Base-by-base conservation (phyloP, 2,329 filamentous ascomycete genomes). In the Colletotrichum sp. region DNA sequence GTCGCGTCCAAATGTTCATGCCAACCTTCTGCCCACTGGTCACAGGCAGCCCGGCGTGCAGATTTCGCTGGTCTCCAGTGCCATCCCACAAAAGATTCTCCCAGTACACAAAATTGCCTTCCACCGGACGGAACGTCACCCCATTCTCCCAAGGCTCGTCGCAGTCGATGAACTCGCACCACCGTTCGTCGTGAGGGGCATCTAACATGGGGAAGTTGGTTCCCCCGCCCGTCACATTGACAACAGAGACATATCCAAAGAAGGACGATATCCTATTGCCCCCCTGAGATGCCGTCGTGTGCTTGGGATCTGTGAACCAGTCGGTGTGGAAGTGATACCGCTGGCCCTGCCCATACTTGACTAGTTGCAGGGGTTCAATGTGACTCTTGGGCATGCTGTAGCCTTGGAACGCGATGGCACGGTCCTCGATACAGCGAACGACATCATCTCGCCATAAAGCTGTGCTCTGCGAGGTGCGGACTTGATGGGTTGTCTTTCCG, bases 1-100 rank as follows among this genome's bases (percentile, higher is more conserved):
- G 84, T 55, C 88, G 82, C 49, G 88, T 89, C 87, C 88, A 90
- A 44, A 89, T 89, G 73, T 89, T 89, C 87, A 89, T 88, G 13
- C 88, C 88, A 71, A 89, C 85, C 81, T 90, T 89, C 52, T 83
- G 83, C 8, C 88, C 88, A 36, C 80, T 82, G 8, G 85, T 85
- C 5, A 89, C 86, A 1, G 87, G 87, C 76, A 89, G 72, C 2
- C 88, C 88, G 0, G 87, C 87, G 79, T 89, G 88, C 76, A 89
- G 76, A 36, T 85, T 88, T 52, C 86, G 82, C 75, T 84, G 81
- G 70, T 89, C 87, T 1, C 88, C 87, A 0, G 78, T 80, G 13
- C 85, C 85, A 24, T 85, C 83, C 3, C 81, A 78, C 16, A 82
- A 77, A 78, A 89, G 70, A 71, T 90, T 89, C 77, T 85, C 85